These are phyloP conservation scores for Cyphellophora europaea DNA, from an alignment of 2,329 filamentous ascomycete species.

Conservation along the genomic window DNA sequence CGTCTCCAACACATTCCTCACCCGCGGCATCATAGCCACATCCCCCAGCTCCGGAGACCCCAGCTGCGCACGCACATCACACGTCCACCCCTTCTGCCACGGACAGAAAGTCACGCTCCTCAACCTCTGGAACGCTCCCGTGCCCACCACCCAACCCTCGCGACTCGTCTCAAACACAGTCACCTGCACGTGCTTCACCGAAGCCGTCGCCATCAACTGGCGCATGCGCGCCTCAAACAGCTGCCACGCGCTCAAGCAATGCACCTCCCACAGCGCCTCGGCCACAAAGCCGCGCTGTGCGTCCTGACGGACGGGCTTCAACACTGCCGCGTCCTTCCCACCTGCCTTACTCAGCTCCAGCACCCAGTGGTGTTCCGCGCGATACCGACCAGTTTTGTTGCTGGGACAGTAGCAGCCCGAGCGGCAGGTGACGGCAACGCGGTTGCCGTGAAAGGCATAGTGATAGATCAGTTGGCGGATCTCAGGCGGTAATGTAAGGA, in stretches of 20 bases:
- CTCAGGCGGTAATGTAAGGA: constrained; percentile 7
- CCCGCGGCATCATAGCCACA: constrained; percentile 4
- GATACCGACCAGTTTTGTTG: constrained; percentile 7
- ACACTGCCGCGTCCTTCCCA: neutral
- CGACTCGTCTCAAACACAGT: constrained; percentile 7
- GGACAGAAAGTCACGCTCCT: constrained; percentile 5
- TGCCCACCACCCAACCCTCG: constrained; percentile 1
- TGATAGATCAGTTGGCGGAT: constrained; percentile 8
- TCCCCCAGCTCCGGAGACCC: constrained; percentile 5
- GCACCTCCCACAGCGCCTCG: constrained; percentile 8
- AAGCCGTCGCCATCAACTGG: neutral
- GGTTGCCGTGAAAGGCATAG: constrained; percentile 7
- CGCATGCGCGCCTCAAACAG: constrained; percentile 5
- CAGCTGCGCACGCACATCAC: constrained; percentile 2
- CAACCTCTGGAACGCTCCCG: constrained; percentile 4
- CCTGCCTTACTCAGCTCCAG: neutral
- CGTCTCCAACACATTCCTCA: constrained; percentile 4
- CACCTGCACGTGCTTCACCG: constrained; percentile 7
- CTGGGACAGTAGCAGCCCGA: constrained; percentile 9
- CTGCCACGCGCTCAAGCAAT: constrained; percentile 6
- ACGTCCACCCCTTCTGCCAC: constrained; percentile 9
- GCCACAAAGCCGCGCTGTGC: constrained; percentile 7
- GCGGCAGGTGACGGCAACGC: constrained; percentile 6
- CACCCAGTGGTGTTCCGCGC: constrained; percentile 9
- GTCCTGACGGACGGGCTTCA: constrained; percentile 2